These are phyloP conservation scores for Ilyonectria mors-panacis DNA, from an alignment of 2,329 filamentous ascomycete species.

Conservation along the genomic window DNA sequence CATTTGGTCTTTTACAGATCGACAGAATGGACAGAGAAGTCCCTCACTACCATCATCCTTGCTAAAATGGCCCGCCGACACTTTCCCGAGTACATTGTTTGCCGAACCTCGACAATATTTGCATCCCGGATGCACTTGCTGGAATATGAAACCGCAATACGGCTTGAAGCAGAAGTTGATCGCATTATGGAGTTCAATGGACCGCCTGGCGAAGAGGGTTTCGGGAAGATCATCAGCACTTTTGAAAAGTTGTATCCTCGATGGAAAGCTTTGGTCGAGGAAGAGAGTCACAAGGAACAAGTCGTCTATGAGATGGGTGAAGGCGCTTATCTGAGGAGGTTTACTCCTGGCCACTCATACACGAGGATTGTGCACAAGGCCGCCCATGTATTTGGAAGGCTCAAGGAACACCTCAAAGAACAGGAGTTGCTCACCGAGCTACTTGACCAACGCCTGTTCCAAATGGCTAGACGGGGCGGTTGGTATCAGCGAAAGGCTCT, in stretches of 20 bases:
- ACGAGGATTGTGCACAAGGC: slow-evolving; percentile 94
- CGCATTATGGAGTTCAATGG: slow-evolving; percentile 85
- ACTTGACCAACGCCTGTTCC: slow-evolving; percentile 86
- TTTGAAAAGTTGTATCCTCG: slow-evolving; percentile 83
- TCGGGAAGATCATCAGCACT: slow-evolving; percentile 77
- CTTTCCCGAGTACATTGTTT: slow-evolving; percentile 93
- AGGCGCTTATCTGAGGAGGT: slow-evolving; percentile 88
- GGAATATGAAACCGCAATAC: slow-evolving; percentile 90
- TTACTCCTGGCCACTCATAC: slow-evolving; percentile 93
- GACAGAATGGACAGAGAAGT: slow-evolving; percentile 98
- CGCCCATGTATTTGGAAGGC: slow-evolving; percentile 81
- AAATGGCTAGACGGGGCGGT: slow-evolving; percentile 84
- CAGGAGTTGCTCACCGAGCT: slow-evolving; percentile 82
- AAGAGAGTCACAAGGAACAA: slow-evolving; percentile 85
- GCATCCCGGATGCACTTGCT: slow-evolving; percentile 80
- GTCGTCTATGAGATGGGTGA: slow-evolving; percentile 85
- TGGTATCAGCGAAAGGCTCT: slow-evolving; percentile 98
- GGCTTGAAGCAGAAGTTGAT: slow-evolving; percentile 86
- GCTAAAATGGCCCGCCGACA: slow-evolving; percentile 90
- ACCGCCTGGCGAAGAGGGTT: slow-evolving; percentile 74
- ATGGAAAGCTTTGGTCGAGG: slow-evolving; percentile 81
- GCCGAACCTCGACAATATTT: slow-evolving; percentile 91
- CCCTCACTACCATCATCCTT: slow-evolving; percentile 92
- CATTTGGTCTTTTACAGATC: slow-evolving; percentile 97
- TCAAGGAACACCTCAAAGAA: slow-evolving; percentile 86